These are phyloP conservation scores for Cladochytrium replicatum DNA, from an alignment of 192 early-diverging fungal genomes.

Conservation along the genomic window DNA sequence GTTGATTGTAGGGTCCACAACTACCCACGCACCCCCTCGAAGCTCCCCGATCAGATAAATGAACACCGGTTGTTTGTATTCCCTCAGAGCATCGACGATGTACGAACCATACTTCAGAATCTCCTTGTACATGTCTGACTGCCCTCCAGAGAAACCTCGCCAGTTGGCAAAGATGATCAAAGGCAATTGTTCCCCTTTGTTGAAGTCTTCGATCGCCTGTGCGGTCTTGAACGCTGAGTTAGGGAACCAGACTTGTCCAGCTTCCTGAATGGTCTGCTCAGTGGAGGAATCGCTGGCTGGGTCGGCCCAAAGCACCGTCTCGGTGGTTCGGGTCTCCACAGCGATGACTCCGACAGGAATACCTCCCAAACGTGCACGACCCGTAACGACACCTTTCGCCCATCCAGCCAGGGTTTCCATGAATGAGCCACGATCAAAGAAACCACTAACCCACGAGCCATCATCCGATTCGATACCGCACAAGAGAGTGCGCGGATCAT, in stretches of 20 bases:
- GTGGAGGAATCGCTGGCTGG: constrained; percentile 82
- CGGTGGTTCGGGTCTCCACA: constrained; percentile 90
- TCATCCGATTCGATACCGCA: constrained; percentile 63
- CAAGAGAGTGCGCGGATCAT: constrained; percentile 86
- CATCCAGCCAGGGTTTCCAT: constrained; percentile 93
- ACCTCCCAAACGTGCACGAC: constrained; percentile 89
- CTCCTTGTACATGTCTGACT: constrained; percentile 98
- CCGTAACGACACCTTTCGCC: constrained; percentile 93
- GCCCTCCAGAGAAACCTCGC: constrained; percentile 98
- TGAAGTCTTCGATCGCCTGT: constrained; percentile 97
- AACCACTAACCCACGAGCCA: constrained; percentile 65
- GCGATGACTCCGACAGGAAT: constrained; percentile 95
- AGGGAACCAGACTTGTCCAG: constrained; percentile 96
- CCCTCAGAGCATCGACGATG: constrained; percentile 93
- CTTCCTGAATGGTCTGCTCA: constrained; percentile 82
- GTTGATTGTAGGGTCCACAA: constrained; percentile 94
- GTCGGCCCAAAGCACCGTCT: constrained; percentile 86
- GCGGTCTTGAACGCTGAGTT: constrained; percentile 99
- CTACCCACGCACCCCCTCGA: constrained; percentile 97
- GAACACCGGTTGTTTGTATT: constrained; percentile 96
- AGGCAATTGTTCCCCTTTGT: constrained; percentile 96
- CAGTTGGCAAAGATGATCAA: constrained; percentile 99
- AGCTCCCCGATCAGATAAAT: constrained; percentile 96
- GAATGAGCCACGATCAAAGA: constrained; percentile 97
- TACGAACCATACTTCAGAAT: constrained; percentile 93